phyloP scores from a whole-genome alignment of 306 rosid species.

The Rubus parviflorus region DNA sequence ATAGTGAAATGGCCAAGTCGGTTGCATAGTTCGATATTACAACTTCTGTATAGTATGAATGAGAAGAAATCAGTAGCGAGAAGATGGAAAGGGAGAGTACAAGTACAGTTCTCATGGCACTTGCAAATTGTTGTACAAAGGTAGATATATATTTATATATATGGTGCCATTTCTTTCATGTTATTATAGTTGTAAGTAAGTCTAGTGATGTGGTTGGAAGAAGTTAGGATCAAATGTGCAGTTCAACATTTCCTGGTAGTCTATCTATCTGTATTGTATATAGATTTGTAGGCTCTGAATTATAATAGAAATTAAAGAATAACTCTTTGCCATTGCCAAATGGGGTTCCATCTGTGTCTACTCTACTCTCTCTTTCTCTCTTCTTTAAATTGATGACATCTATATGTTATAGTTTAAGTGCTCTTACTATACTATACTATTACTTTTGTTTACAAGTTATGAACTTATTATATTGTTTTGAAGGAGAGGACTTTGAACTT shows the following conservation, averaged over 20 bases:
- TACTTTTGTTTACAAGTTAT: background rate
- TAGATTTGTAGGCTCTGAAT: constrained; percentile 5
- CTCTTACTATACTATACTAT: background rate
- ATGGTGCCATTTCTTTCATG: constrained; percentile 6
- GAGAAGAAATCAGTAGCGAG: constrained; percentile 25
- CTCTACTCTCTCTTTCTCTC: background rate
- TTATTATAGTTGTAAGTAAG: background rate
- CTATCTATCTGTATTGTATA: background rate
- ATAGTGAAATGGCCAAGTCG: background rate
- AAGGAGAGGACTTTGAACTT: background rate
- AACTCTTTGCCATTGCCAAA: constrained; percentile 4
- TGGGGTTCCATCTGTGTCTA: background rate
- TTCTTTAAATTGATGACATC: background rate
- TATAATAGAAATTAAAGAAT: background rate
- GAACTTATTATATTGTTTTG: background rate
- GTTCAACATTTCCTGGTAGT: constrained; percentile 10
- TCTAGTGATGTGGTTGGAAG: constrained; percentile 3
- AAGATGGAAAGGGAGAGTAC: constrained; percentile 24
- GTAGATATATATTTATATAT: background rate
- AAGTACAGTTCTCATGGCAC: constrained; percentile 4
- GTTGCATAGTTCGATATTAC: constrained; percentile 26
- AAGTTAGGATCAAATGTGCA: constrained; percentile 2
- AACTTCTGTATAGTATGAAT: constrained; percentile 28
- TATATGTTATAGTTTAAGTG: background rate
- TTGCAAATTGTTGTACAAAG: constrained; percentile 36